Conservation (phyloP, 2,329 filamentous ascomycete species). For the Botrytis sinoallii region DNA sequence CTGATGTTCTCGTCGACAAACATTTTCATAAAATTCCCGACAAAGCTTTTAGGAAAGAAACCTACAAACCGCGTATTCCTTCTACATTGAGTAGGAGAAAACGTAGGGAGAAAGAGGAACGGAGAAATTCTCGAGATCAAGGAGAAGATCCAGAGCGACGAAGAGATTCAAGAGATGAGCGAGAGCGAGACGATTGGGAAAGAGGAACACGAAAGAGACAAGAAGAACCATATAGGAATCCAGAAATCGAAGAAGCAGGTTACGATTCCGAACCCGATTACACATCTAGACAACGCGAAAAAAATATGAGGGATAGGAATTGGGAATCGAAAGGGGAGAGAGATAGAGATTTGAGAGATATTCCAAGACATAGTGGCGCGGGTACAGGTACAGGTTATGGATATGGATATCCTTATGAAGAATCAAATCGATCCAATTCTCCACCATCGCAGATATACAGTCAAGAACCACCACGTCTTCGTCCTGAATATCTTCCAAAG, state of each 20-base stretch:
- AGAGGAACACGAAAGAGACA: neutral
- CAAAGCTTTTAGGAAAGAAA: slow-evolving; percentile 23
- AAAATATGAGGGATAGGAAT: slow-evolving; percentile 3
- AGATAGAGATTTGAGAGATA: slow-evolving; percentile 2
- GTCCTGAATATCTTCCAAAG: slow-evolving; percentile 14
- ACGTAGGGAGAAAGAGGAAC: neutral
- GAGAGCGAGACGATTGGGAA: neutral
- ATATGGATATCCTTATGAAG: slow-evolving; percentile 1
- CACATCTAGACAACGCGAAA: neutral
- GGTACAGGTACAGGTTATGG: neutral
- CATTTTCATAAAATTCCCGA: slow-evolving; percentile 30
- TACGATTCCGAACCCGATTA: slow-evolving; percentile 18
- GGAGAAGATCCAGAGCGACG: neutral
- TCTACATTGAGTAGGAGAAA: neutral
- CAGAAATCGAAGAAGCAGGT: slow-evolving; percentile 11
- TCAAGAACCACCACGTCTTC: slow-evolving; percentile 14
- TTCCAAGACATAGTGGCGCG: slow-evolving; percentile 13
- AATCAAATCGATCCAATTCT: neutral
- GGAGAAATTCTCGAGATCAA: neutral
- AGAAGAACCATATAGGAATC: slow-evolving; percentile 14
- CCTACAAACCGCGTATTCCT: slow-evolving; percentile 27
- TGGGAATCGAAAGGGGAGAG: slow-evolving; percentile 1
- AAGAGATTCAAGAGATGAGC: neutral
- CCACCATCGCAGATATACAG: slow-evolving; percentile 5
- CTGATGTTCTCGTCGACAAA: slow-evolving; percentile 24